These are phyloP conservation scores for Oryza meridionalis DNA, from an alignment of 176 grass and related monocot species.

Conservation along the genomic window DNA sequence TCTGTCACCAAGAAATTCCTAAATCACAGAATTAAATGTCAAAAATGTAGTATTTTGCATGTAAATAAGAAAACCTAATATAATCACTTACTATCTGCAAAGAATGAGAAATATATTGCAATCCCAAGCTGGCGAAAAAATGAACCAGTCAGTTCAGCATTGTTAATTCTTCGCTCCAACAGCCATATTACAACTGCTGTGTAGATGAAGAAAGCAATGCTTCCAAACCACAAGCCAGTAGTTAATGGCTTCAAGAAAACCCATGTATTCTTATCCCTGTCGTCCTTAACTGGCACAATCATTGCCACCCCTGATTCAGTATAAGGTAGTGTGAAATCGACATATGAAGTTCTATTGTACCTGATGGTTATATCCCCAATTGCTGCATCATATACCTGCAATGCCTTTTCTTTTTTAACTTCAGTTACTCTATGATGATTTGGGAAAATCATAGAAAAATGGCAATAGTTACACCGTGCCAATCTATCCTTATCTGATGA, in stretches of 20 bases:
- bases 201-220: slow-evolving; percentile 59
- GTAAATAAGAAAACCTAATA: slow-evolving; percentile 15
- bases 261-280: slow-evolving; percentile 38
- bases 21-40: slow-evolving; percentile 1
- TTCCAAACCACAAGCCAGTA: slow-evolving; percentile 53
- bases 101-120: slow-evolving; percentile 58
- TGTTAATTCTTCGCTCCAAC: slow-evolving; percentile 39
- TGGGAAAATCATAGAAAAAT: background rate
- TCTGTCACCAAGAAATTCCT: background rate
- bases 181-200: slow-evolving; percentile 46
- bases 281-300: slow-evolving; percentile 51
- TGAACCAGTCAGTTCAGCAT: slow-evolving; percentile 44
- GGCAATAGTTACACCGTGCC: background rate
- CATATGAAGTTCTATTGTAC: slow-evolving; percentile 48
- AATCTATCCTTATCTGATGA: background rate
- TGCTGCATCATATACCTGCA: slow-evolving; percentile 43
- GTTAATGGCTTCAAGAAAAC: slow-evolving; percentile 66
- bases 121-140: slow-evolving; percentile 51
- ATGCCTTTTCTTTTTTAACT: slow-evolving; percentile 2
- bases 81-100: slow-evolving; percentile 56
- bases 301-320: slow-evolving; percentile 57
- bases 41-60: background rate
- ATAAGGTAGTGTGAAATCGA: slow-evolving; percentile 66
- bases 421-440: background rate
- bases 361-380: slow-evolving; percentile 67